phyloP scores from a whole-genome alignment of 148 eudicot species.

The Vaccinium myrtillus region DNA sequence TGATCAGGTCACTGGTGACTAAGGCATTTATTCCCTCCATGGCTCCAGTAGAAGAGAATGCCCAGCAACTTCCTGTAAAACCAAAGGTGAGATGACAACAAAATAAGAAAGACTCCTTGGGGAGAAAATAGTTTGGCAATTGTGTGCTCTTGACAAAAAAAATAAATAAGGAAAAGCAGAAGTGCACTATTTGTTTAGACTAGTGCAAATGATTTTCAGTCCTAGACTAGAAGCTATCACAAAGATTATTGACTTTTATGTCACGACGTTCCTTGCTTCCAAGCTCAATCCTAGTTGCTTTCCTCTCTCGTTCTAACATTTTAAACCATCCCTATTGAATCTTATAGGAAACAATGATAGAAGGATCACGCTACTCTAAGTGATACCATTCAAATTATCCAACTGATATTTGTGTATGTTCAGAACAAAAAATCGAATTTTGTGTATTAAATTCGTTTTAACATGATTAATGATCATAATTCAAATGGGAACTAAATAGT shows the following conservation, averaged over 20 bases:
- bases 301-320: neutral
- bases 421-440: neutral
- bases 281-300: neutral
- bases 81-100: neutral
- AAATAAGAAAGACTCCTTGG: neutral
- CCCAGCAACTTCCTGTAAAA: conserved; percentile 58
- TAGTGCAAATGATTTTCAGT: neutral
- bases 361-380: neutral
- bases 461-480: neutral
- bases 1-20: conserved; percentile 44
- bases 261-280: neutral
- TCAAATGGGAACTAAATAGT: neutral
- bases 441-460: neutral
- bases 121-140: neutral
- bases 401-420: neutral
- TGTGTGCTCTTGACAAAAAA: neutral
- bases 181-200: no score
- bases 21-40: conserved; percentile 59
- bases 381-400: no score
- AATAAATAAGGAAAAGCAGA: neutral
- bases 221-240: neutral
- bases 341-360: neutral
- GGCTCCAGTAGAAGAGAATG: conserved; percentile 57
- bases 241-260: neutral
- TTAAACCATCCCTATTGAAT: neutral